phyloP scores from a whole-genome alignment of 2,329 filamentous ascomycete species.

The Scolecobasidium constrictum region DNA sequence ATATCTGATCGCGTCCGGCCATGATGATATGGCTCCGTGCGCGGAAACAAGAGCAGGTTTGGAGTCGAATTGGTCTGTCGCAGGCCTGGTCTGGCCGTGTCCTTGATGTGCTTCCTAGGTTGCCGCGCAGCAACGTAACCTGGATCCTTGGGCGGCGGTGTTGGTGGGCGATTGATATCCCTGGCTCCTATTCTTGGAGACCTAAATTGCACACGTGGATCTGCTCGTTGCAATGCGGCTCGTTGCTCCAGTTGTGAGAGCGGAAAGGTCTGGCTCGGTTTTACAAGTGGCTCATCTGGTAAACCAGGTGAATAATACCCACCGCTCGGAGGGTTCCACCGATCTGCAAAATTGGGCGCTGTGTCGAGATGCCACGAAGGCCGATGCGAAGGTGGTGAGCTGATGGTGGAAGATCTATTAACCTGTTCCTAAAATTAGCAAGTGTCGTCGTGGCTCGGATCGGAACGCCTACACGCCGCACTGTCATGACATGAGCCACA shows the following conservation, averaged over 20 bases:
- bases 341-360: neutral
- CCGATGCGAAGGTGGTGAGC: neutral
- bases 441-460: neutral
- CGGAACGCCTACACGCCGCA: neutral
- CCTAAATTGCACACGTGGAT: neutral
- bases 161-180: neutral
- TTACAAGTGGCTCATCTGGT: neutral
- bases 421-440: too few relatives aligned
- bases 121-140: neutral
- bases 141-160: conserved; percentile 1
- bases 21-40: neutral
- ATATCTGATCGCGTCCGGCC: neutral
- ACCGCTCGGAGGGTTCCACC: neutral
- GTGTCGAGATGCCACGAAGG: neutral
- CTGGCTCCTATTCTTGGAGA: neutral
- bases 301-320: neutral
- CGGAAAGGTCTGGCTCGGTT: neutral
- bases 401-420: neutral
- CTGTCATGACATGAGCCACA: neutral
- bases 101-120: neutral
- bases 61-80: neutral
- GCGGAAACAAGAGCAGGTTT: neutral
- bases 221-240: neutral
- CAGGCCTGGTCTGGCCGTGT: neutral
- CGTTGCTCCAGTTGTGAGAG: neutral